Percentiles rank a stretch among this genome's conserved stretches.
phyloP scores from a whole-genome alignment of 495 filamentous ascomycete genomes.

The Hypoxylon cercidicola region DNA sequence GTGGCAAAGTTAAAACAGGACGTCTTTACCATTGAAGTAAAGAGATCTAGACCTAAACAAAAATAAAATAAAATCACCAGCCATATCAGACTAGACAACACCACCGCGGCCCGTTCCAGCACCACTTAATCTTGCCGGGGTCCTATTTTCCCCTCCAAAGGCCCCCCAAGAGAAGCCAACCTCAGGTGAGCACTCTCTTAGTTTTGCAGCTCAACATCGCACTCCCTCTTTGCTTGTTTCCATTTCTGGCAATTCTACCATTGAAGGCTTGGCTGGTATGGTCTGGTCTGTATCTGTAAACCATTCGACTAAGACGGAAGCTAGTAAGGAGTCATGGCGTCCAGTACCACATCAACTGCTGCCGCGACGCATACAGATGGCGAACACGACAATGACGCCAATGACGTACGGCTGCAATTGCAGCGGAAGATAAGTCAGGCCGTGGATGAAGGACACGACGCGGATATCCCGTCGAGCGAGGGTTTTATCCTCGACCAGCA shows the following conservation, averaged over 20 bases:
- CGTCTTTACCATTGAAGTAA: background rate
- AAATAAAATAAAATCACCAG: background rate
- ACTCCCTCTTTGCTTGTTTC: background rate
- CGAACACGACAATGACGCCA: conserved; percentile 31
- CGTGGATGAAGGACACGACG: conserved; percentile 59
- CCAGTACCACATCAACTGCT: conserved; percentile 39
- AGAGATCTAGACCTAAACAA: background rate
- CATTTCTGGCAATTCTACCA: background rate
- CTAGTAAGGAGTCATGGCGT: conserved; percentile 32
- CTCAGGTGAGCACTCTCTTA: conserved; percentile 25
- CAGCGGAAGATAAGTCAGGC: conserved; percentile 50
- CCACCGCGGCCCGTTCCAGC: conserved; percentile 12
- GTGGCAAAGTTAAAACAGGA: background rate
- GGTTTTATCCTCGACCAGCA: conserved; percentile 52
- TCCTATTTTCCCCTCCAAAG: conserved; percentile 20
- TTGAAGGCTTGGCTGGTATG: background rate
- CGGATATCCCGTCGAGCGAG: conserved; percentile 58
- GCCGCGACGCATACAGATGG: conserved; percentile 34
- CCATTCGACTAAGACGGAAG: conserved; percentile 3
- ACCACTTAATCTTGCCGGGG: conserved; percentile 15
- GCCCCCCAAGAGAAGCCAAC: conserved; percentile 17
- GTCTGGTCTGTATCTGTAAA: background rate
- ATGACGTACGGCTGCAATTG: conserved; percentile 35
- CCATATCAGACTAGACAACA: conserved; percentile 9
- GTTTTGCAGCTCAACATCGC: background rate